A percentile compares a stretch with the other conserved stretches of the same genome.
phyloP scores from a whole-genome alignment of 495 filamentous ascomycete species.

The Recurvomyces mirabilis region DNA sequence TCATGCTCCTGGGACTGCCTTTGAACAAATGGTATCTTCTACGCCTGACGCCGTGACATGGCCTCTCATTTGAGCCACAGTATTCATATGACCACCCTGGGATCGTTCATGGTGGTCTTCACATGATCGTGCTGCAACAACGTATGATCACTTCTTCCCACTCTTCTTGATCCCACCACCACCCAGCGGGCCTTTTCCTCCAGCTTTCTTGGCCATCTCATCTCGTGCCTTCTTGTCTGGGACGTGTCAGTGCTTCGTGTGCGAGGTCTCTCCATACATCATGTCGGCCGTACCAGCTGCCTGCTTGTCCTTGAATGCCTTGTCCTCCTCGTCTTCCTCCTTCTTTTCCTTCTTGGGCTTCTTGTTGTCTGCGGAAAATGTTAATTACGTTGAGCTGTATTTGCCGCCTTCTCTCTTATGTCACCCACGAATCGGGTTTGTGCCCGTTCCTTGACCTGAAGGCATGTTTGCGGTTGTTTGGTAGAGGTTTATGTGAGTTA shows the following conservation, averaged over 20 bases:
- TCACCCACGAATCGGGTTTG: too few species aligned
- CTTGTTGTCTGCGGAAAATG: too few species aligned
- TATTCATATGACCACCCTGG: too few species aligned
- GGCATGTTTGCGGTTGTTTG: slow-evolving; percentile 2
- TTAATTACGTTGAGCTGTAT: too few species aligned
- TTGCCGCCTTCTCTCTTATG: too few species aligned
- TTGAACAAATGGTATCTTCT: too few species aligned
- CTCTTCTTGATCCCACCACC: slow-evolving; percentile 31
- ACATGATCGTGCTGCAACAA: too few species aligned
- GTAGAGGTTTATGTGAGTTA: neutral
- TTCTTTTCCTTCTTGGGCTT: slow-evolving; percentile 29
- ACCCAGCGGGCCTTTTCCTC: slow-evolving; percentile 26
- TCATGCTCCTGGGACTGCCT: too few species aligned
- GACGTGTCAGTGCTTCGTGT: neutral
- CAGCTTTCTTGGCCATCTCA: slow-evolving; percentile 31
- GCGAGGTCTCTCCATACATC: neutral
- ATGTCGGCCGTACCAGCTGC: slow-evolving; percentile 23
- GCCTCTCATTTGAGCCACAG: too few species aligned
- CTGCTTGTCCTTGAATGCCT: slow-evolving; percentile 31
- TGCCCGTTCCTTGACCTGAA: too few species aligned
- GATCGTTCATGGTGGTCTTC: too few species aligned
- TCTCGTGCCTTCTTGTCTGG: slow-evolving; percentile 33
- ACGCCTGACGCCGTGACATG: too few species aligned
- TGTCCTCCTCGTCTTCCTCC: slow-evolving; percentile 30
- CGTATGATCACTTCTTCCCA: slow-evolving; percentile 31